These are phyloP conservation scores for Annona cherimola DNA, from an alignment of 164 flowering plant genomes.

Conservation along the genomic window DNA sequence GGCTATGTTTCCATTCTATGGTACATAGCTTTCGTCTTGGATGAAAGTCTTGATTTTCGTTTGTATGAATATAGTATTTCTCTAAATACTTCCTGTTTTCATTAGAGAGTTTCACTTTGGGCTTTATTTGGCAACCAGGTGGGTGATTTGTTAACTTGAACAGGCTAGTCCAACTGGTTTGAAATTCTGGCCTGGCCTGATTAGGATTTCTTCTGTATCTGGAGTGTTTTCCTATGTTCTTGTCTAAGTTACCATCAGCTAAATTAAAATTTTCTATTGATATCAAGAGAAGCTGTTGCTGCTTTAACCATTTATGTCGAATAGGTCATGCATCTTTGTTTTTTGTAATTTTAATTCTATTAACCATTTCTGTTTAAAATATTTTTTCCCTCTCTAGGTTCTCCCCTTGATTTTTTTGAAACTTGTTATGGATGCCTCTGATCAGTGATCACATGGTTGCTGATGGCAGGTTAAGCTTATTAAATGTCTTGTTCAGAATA, in stretches of 20 bases:
- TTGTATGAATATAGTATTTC: background rate
- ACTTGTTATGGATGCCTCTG: background rate
- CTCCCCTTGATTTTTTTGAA: background rate
- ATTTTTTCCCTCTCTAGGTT: background rate
- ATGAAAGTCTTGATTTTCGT: background rate
- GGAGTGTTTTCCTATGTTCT: background rate
- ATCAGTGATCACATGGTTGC: constrained; percentile 2
- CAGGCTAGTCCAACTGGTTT: too few species aligned
- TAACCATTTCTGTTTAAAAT: background rate
- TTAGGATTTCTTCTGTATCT: background rate
- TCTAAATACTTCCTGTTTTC: background rate
- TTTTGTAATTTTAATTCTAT: background rate
- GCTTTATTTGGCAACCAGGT: too few species aligned
- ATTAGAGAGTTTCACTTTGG: background rate
- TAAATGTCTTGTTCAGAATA: constrained; percentile 61
- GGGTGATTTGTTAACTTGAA: too few species aligned
- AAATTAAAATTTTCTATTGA: too few species aligned
- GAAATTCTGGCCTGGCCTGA: too few species aligned
- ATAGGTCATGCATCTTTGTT: background rate
- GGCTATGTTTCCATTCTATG: background rate
- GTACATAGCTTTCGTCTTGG: background rate
- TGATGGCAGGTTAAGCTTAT: constrained; percentile 72
- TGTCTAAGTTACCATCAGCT: background rate
- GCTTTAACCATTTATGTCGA: background rate
- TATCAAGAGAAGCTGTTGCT: background rate